A percentile compares a stretch with the other conserved stretches of the same genome.
These are phyloP conservation scores for Talaromyces proteolyticus DNA, from an alignment of 495 filamentous ascomycete species.

Conservation along the genomic window DNA sequence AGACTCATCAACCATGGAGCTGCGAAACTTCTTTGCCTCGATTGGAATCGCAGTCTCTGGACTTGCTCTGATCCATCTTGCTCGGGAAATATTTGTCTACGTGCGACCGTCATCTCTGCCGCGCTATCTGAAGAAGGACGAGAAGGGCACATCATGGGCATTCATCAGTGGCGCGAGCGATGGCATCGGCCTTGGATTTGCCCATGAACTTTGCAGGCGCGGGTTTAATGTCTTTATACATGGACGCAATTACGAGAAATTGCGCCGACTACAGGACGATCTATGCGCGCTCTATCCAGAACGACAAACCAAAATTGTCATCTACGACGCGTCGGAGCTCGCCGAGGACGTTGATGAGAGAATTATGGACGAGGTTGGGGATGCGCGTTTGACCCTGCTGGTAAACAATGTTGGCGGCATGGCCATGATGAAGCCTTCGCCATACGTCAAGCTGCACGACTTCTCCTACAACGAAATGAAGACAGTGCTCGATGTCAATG, in stretches of 20 bases:
- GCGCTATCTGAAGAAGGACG: background rate
- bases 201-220: constrained; percentile 38
- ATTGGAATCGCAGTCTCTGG: background rate
- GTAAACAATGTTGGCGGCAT: constrained; percentile 46
- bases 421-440: constrained; percentile 2
- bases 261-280: constrained; percentile 20
- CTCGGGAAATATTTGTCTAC: background rate
- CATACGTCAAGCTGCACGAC: constrained; percentile 15
- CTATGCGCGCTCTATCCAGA: constrained; percentile 24
- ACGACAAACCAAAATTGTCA: constrained; percentile 15
- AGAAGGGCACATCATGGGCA: constrained; percentile 35
- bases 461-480: constrained; percentile 16
- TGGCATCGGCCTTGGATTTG: constrained; percentile 51
- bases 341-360: constrained; percentile 7
- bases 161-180: constrained; percentile 54
- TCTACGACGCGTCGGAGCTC: constrained; percentile 25
- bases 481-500: constrained; percentile 26
- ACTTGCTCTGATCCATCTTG: background rate
- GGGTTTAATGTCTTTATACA: constrained; percentile 57
- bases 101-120: background rate
- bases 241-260: constrained; percentile 45
- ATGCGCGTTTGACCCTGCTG: constrained; percentile 27
- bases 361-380: constrained; percentile 16
- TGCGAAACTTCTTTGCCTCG: background rate
- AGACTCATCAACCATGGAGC: too few species aligned